Conservation (phyloP, 192 early-diverging fungal species). For the Phlyctochytrium bullatum region DNA sequence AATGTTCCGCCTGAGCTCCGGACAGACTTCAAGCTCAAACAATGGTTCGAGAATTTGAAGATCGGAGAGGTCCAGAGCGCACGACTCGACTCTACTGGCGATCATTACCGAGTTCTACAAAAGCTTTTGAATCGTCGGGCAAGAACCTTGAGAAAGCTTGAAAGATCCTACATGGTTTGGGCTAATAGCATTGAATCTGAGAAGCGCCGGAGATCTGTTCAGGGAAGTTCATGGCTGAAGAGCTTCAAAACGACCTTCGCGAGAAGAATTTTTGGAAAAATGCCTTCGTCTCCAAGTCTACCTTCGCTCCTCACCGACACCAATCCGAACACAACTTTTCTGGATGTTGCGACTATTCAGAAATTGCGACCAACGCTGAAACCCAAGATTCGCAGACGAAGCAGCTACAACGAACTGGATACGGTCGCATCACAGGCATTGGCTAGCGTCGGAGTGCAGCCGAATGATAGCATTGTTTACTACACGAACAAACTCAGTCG, state of each 20-base stretch:
- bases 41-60: slow-evolving; percentile 42
- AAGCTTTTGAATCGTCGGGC: slow-evolving; percentile 22
- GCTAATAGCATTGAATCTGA: slow-evolving; percentile 29
- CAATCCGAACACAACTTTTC: too few relatives aligned
- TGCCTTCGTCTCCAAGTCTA: too few relatives aligned
- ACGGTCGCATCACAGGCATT: background rate
- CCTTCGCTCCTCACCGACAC: too few relatives aligned
- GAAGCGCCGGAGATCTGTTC: too few relatives aligned
- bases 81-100: slow-evolving; percentile 32
- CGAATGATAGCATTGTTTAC: slow-evolving; percentile 35
- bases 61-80: slow-evolving; percentile 47
- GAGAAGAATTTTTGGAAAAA: too few relatives aligned
- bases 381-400: slow-evolving; percentile 4
- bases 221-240: too few relatives aligned
- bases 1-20: slow-evolving; percentile 44
- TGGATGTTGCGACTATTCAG: too few relatives aligned
- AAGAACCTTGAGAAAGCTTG: slow-evolving; percentile 31
- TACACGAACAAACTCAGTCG: slow-evolving; percentile 33
- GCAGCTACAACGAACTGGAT: too few relatives aligned
- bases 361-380: slow-evolving; percentile 24
- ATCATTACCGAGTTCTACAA: slow-evolving; percentile 10
- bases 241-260: too few relatives aligned
- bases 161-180: slow-evolving; percentile 44
- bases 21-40: slow-evolving; percentile 36
- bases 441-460: background rate